Base-by-base conservation (phyloP, 202 grass and related monocot species). In the Carex arenaria region DNA sequence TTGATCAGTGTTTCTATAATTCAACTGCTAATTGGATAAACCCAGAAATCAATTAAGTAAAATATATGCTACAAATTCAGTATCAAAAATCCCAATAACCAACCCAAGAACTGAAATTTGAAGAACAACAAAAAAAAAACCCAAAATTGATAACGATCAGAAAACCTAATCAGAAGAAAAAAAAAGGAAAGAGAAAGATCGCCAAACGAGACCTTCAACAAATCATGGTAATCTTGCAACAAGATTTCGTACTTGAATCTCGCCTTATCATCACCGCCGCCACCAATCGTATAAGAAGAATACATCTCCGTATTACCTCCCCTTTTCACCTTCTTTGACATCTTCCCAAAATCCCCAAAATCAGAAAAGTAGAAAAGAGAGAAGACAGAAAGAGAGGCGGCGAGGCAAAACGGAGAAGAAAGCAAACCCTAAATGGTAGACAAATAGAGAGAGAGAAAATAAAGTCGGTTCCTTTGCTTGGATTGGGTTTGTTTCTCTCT, bases 171-270 rank as follows among this genome's bases (percentile, higher is more conserved):
- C 28, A 3, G 81, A 36, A 36, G 32, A 34, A 34, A 3, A 34
- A 40, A 63, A 61, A 18, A 17, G 5, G 45, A 49, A 23, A 36
- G 20, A 36, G 34, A 34, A 66, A 56, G 1, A 67, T 49, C 28
- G 72, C 32, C 20, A 66, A n/a, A 20, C 59, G 61, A 15, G 12
- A 97, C 94, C 91, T 89, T 67, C 11, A 88, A 79, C 79, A 97
- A 38, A 60, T 90, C 94, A 79, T 85, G 67, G 79, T 92, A 93
- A 84, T 97, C 94, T 28, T 82, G 89, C 79, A 70, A 67, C 30
- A 97, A 82, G 1, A 26, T 60, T 7, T 82, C 74, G 71, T 90
- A 87, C 87, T 81, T 89, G 56, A 65, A 81, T 62, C 84, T 85
- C 0, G 61, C 75, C 79, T 57, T 88, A 77, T 80, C 79, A 31